A percentile compares a stretch with the other conserved stretches of the same genome.
These are phyloP conservation scores for Tetradesmus obliquus DNA, from an alignment of 139 green algal species.

Conservation along the genomic window DNA sequence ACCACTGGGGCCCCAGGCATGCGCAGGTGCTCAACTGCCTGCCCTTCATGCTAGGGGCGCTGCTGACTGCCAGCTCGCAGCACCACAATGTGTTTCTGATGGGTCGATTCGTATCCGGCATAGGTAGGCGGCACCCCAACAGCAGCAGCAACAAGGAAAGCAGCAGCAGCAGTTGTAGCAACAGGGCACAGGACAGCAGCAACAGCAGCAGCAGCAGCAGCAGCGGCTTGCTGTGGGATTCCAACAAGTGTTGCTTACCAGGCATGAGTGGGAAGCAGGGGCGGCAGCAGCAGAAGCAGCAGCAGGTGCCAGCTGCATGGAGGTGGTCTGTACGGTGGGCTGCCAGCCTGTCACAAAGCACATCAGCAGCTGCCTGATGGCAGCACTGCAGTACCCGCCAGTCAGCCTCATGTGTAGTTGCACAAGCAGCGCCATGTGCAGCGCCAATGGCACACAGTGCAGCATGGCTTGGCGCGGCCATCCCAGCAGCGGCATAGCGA, in stretches of 20 bases:
- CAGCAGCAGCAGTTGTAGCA: not conserved
- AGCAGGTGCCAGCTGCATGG: not conserved
- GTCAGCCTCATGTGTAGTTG: too few species aligned
- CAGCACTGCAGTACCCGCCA: too few species aligned
- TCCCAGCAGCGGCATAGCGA: too few species aligned
- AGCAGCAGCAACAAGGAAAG: not conserved
- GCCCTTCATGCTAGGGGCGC: constrained; percentile 13
- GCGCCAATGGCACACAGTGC: too few species aligned
- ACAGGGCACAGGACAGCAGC: not conserved
- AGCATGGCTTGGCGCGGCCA: too few species aligned
- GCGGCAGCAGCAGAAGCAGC: too few species aligned
- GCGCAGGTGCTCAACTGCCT: constrained; percentile 42
- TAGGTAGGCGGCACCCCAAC: constrained; percentile 8
- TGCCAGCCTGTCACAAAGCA: too few species aligned
- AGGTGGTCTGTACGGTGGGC: too few species aligned
- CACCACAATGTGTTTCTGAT: not conserved
- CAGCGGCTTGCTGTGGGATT: not conserved
- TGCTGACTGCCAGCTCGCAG: not conserved
- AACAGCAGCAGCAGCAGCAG: not conserved
- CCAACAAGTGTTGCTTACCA: not conserved
- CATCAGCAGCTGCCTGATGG: too few species aligned
- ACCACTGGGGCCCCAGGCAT: constrained; percentile 57
- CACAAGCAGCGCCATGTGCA: too few species aligned
- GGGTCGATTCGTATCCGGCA: constrained; percentile 22
- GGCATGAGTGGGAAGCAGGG: not conserved